Evolutionary conservation across 306 rosid species (phyloP), one percentile per base, ranked within the genome.

Genomic region (Medicago truncatula): DNA sequence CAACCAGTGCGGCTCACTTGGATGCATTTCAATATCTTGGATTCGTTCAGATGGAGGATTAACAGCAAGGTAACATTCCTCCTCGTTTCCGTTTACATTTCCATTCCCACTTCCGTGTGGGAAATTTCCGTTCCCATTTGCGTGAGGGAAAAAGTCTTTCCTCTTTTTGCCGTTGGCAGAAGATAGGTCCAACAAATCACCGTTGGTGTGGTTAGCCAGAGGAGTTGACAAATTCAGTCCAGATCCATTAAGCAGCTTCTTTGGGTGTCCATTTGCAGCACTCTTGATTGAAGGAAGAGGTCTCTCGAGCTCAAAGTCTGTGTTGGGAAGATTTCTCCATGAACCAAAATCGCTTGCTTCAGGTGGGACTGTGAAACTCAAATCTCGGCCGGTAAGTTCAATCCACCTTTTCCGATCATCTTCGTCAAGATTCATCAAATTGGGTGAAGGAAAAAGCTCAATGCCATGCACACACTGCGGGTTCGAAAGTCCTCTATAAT

Each of bases 391-490:
- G 0, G 98, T 94, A 49, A 94, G 92, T 76, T 91, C 97, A 10
- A 85, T 76, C 98, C 97, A 94, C 84, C 94, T 85, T 77, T 89
- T 93, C 61, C 86, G 80, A 60, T 86, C 90, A 25, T 88, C 97
- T 69, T 91, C 94, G 3, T 89, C 92, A 65, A 94, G 92, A 46
- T 73, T 64, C 82, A 82, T 75, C 67, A 91, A 85, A 82, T 67
- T 86, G 64, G 98, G 98, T 5, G 92, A 69, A 28, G 81, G 76
- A 77, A 88, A 89, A 74, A 91, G 87, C 85, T 89, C 88, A 34
- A 94, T 83, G 70, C 97, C 98, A 43, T 94, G 98, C 64, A 94
- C 89, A 74, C 98, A 94, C 70, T 94, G 98, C 41, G 98, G 98
- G 56, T 94, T 94, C 0, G 98, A 94, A 18, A 94, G 91, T 50